Base-by-base conservation (phyloP, 108 stramenopile species). In the Craspedostauros australis region DNA sequence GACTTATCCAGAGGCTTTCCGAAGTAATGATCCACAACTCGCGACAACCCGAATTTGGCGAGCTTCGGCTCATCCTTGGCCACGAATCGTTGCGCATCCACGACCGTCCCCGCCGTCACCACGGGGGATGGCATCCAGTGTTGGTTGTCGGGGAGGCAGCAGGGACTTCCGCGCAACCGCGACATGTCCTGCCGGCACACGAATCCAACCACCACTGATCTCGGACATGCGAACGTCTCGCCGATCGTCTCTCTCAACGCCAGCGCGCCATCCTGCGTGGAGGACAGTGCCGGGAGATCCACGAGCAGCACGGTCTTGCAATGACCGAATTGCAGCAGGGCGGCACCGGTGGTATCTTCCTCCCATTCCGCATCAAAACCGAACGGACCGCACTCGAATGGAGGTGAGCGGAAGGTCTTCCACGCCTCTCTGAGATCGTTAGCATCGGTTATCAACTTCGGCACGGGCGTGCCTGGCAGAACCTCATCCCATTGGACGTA, bases 281-380 rank as follows among this genome's bases (percentile, higher is more conserved):
- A 31, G 9, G 65, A 57, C 15, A 88, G 65, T 6, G 77, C 72
- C 20, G 80, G 79, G 54, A 88, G 74, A 48, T 88, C 86, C 39
- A 88, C 28, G 18, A 88, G 53, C 39, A 88, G n/a, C 15, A 65
- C 64, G n/a, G 36, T 12, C 19, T 70, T 46, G n/a, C 45, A 37
- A 15, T 55, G 65, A 14, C 80, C 58, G 3, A 88, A 30, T 49
- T 88, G 86, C 23, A 84, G 32, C 3, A 88, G 36, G 27, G 75
- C 77, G 5, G 64, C 82, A 31, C 80, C 80, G 22, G 39, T 16
- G 1, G 45, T 55, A 26, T 76, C 75, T 24, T 79, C 72, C 15
- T 72, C 76, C 80, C 80, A 88, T 60, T 88, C 86, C 3, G 62
- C 67, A 60, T 88, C 86, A 48, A 88, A 79, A 1, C 82, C 86